Evolutionary conservation across 108 stramenopile species (phyloP), one percentile per base, ranked within the genome.

Genomic region (Skeletonema marinoi): DNA sequence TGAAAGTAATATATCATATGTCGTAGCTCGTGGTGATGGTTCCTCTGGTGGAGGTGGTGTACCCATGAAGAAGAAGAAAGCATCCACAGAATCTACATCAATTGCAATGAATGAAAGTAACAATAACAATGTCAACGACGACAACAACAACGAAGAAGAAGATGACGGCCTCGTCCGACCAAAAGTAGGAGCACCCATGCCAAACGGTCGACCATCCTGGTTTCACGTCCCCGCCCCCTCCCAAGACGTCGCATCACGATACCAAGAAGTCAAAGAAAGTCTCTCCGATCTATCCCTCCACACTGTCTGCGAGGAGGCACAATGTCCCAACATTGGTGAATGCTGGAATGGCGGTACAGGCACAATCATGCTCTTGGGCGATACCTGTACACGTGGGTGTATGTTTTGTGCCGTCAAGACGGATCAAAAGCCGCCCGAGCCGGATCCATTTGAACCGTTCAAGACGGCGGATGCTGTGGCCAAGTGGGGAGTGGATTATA

Each of bases 311-410:
- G 98, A 98, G 75, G 98, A 99, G 71, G 99, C 99, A 42, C 93
- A 92, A 71, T 99, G 99, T 77, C 99, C 99, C 35, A 99, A 99
- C 86, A 95, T 98, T 66, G 99, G 99, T 46, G 99, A 99, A 81
- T 99, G 99, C 73, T 99, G 99, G 99, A 94, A 92, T 81, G 99
- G 99, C 8, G 99, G 98, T 9, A 99, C 98, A 3, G 99, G 97
- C 14, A 99, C 99, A 0, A 98, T 99, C 69, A 99, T 99, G 99
- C 78, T 99, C 21, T 72, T 99, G 85, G 99, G 99, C 6, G 99
- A 99, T 77, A 98, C 98, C 1, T 99, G 98, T 75, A 99, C 98
- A 7, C 80, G 99, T 12, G 99, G 98, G 9, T 99, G 99, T 83
- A 89, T 92, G 83, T 99, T 99, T 78, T 99, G 99, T 76, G 93